These are phyloP conservation scores for Mortierella sp. DNA, from an alignment of 371 early-diverging fungal species.

Conservation along the genomic window DNA sequence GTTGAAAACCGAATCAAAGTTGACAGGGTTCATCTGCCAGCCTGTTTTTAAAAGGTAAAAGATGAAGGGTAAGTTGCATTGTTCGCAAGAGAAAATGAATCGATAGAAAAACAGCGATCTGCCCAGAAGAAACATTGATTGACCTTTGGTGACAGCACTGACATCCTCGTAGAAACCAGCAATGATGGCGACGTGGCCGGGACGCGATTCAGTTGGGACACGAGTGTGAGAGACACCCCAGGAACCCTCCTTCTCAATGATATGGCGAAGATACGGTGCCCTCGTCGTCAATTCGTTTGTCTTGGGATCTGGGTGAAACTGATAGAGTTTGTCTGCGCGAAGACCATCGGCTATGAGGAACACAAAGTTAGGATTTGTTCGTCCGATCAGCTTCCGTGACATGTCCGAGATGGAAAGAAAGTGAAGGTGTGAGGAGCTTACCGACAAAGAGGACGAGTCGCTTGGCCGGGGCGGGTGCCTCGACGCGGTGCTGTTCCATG, in stretches of 20 bases:
- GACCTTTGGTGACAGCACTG: slow-evolving; percentile 95
- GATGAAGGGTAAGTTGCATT: background rate
- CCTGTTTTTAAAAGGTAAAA: slow-evolving; percentile 62
- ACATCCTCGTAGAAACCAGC: slow-evolving; percentile 98
- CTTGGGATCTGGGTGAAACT: slow-evolving; percentile 64
- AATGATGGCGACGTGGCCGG: slow-evolving; percentile 97
- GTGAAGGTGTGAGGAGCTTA: slow-evolving; percentile 43
- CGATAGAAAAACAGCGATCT: background rate
- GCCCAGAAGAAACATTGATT: background rate
- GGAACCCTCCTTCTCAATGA: slow-evolving; percentile 75
- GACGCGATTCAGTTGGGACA: slow-evolving; percentile 98
- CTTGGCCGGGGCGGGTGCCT: slow-evolving; percentile 86
- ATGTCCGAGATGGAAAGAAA: background rate
- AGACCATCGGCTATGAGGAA: slow-evolving; percentile 86
- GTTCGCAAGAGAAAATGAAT: background rate
- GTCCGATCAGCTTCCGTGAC: background rate
- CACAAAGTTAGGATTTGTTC: background rate
- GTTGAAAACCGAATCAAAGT: slow-evolving; percentile 97
- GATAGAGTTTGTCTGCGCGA: slow-evolving; percentile 93
- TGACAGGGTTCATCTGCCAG: slow-evolving; percentile 97
- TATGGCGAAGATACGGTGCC: slow-evolving; percentile 82
- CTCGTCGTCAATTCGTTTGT: slow-evolving; percentile 56
- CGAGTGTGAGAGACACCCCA: slow-evolving; percentile 97
- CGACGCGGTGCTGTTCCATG: slow-evolving; percentile 84
- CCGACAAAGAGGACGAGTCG: slow-evolving; percentile 93